Evolutionary conservation across 805 yeast genomes (phyloP).

Genomic region (Cyberlindnera xylosilytica): DNA sequence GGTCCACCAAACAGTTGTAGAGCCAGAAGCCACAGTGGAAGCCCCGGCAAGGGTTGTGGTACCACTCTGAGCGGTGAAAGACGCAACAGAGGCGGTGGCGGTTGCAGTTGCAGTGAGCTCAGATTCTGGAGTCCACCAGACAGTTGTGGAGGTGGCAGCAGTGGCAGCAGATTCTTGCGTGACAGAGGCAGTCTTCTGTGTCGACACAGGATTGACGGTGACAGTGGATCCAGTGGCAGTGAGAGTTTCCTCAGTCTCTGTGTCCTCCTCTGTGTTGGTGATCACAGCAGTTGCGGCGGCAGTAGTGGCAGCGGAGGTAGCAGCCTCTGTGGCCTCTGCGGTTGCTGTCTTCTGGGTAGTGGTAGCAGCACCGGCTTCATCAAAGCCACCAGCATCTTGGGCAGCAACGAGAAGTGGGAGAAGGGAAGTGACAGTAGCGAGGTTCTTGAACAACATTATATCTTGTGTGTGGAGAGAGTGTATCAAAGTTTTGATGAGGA

Average conservation of each 20-base stretch:
- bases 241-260: background rate
- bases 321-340: background rate
- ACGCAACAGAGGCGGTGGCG: background rate
- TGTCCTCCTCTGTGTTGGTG: constrained; percentile 1
- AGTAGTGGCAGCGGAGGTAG: constrained; percentile 2
- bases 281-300: constrained; percentile 1
- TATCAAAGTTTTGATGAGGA: background rate
- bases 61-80: background rate
- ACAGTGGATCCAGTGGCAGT: background rate
- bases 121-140: constrained; percentile 22
- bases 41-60: constrained; percentile 1
- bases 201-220: constrained; percentile 3
- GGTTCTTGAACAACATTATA: constrained; percentile 17
- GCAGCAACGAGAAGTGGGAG: constrained; percentile 12
- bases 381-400: constrained; percentile 14
- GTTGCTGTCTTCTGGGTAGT: constrained; percentile 8
- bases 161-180: constrained; percentile 13
- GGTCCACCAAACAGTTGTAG: constrained; percentile 16
- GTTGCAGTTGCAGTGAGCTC: background rate
- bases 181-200: constrained; percentile 17
- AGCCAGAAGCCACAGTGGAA: constrained; percentile 10
- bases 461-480: background rate
- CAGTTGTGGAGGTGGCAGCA: constrained; percentile 16
- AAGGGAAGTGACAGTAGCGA: constrained; percentile 11
- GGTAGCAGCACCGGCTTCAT: constrained; percentile 8